These are phyloP conservation scores for Tillandsia fasciculata DNA, from an alignment of 176 grass and related monocot genomes.

Conservation along the genomic window DNA sequence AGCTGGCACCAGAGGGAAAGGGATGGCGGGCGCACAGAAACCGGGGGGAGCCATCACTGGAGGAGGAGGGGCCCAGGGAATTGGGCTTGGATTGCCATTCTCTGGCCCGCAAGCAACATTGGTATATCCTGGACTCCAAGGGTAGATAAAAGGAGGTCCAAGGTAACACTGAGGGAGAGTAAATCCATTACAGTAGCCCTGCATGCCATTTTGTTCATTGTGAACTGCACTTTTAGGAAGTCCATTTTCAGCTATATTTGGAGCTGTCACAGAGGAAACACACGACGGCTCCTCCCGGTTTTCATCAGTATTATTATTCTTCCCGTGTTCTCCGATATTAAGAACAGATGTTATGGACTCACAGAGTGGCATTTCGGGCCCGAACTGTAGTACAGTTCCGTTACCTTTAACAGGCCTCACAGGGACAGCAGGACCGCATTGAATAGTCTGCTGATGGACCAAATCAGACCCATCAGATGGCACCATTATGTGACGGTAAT, in stretches of 20 bases:
- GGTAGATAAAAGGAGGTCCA: conserved; percentile 41
- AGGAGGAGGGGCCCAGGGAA: conserved; percentile 10
- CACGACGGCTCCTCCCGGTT: conserved; percentile 43
- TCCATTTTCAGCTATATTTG: conserved; percentile 28
- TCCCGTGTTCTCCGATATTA: conserved; percentile 35
- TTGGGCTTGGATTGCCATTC: conserved; percentile 7
- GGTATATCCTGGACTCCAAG: conserved; percentile 41
- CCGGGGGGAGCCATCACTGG: conserved; percentile 13
- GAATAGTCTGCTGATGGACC: conserved; percentile 28
- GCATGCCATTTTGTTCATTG: conserved; percentile 27
- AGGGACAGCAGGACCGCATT: conserved; percentile 11
- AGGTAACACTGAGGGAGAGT: conserved; percentile 29
- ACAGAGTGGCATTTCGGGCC: conserved; percentile 28
- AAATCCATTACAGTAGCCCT: conserved; percentile 27
- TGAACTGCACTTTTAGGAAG: conserved; percentile 20
- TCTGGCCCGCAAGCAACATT: conserved; percentile 23
- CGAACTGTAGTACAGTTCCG: conserved; percentile 26
- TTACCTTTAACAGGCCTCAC: conserved; percentile 19
- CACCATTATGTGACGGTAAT: conserved; percentile 36
- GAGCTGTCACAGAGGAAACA: conserved; percentile 23
- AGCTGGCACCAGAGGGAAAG: conserved; percentile 42
- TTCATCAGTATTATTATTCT: conserved; percentile 23
- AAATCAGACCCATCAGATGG: conserved; percentile 18
- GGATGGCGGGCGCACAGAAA: conserved; percentile 29
- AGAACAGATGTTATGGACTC: conserved; percentile 25